phyloP scores from a whole-genome alignment of 768 basidiomycete genomes.

The Leucosporidium creatinivorum region DNA sequence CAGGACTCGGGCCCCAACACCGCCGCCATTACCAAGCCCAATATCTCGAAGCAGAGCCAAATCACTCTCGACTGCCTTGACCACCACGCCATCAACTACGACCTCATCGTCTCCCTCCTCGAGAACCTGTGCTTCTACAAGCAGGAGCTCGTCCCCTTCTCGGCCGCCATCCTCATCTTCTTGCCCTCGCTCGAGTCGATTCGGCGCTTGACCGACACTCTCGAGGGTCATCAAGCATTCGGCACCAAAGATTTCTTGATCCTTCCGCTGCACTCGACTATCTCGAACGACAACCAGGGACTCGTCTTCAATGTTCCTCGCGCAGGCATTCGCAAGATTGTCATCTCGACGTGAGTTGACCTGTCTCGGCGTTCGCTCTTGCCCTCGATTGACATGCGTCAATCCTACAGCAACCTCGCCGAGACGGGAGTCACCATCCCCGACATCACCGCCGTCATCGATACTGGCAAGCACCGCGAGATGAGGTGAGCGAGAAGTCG shows the following conservation, averaged over 20 bases:
- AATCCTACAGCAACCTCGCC: constrained; percentile 53
- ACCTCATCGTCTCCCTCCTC: constrained; percentile 73
- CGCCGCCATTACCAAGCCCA: background rate
- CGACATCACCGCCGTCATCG: constrained; percentile 93
- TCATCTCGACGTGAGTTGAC: constrained; percentile 59
- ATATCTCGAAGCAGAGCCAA: constrained; percentile 56
- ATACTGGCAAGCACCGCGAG: constrained; percentile 75
- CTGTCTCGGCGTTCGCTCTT: background rate
- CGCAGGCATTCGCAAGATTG: constrained; percentile 75
- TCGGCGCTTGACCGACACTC: constrained; percentile 70
- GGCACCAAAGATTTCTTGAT: constrained; percentile 62
- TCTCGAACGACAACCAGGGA: constrained; percentile 82
- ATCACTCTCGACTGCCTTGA: constrained; percentile 77
- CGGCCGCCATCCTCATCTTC: constrained; percentile 78
- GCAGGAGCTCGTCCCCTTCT: constrained; percentile 47
- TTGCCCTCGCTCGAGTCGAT: constrained; percentile 94
- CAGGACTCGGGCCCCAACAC: constrained; percentile 8
- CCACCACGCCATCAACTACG: constrained; percentile 81
- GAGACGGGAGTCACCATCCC: constrained; percentile 99
- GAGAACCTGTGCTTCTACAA: constrained; percentile 70
- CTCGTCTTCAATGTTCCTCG: constrained; percentile 86
- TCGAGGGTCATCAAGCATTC: constrained; percentile 68
- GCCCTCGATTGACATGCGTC: background rate
- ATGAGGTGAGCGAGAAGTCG: background rate
- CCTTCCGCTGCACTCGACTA: constrained; percentile 82